Evolutionary conservation across 208 protist genomes (phyloP).

Genomic region (Leishmania tarentolae): DNA sequence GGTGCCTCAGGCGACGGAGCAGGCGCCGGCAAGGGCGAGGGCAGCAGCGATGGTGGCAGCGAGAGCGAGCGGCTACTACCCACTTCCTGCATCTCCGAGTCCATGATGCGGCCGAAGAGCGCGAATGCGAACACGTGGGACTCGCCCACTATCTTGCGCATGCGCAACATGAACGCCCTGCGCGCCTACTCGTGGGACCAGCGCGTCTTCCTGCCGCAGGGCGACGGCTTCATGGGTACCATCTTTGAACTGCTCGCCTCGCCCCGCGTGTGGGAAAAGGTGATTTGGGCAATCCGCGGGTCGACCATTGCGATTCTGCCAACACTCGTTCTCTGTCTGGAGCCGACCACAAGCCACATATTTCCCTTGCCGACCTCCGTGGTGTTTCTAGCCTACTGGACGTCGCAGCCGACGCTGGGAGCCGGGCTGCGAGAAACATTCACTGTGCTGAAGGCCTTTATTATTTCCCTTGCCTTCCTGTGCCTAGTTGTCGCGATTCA

Average conservation of each 20-base stretch:
- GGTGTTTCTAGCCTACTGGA: slow-evolving; percentile 85
- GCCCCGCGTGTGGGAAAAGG: slow-evolving; percentile 84
- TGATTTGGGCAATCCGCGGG: slow-evolving; percentile 82
- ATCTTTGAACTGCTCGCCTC: slow-evolving; percentile 67
- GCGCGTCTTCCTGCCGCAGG: slow-evolving; percentile 59
- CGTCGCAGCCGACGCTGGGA: slow-evolving; percentile 81
- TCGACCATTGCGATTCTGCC: slow-evolving; percentile 79
- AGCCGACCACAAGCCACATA: slow-evolving; percentile 63
- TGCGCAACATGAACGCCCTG: slow-evolving; percentile 69
- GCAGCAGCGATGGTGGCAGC: background rate
- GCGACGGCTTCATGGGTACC: slow-evolving; percentile 42
- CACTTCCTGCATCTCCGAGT: background rate
- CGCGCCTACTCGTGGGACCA: slow-evolving; percentile 84
- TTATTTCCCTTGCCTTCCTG: slow-evolving; percentile 58
- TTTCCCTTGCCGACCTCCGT: slow-evolving; percentile 74
- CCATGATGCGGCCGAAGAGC: background rate
- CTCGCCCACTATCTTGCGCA: slow-evolving; percentile 37
- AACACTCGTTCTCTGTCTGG: slow-evolving; percentile 72
- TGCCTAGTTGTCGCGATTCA: slow-evolving; percentile 61
- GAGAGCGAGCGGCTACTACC: background rate
- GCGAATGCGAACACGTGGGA: background rate
- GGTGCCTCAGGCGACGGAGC: background rate
- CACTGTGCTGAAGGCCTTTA: slow-evolving; percentile 75
- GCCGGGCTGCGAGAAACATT: slow-evolving; percentile 73
- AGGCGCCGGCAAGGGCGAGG: background rate